A percentile compares a stretch with the other conserved stretches of the same genome.
Evolutionary conservation across 345 rosid species (phyloP).

Genomic region (Eucalyptus victrix): DNA sequence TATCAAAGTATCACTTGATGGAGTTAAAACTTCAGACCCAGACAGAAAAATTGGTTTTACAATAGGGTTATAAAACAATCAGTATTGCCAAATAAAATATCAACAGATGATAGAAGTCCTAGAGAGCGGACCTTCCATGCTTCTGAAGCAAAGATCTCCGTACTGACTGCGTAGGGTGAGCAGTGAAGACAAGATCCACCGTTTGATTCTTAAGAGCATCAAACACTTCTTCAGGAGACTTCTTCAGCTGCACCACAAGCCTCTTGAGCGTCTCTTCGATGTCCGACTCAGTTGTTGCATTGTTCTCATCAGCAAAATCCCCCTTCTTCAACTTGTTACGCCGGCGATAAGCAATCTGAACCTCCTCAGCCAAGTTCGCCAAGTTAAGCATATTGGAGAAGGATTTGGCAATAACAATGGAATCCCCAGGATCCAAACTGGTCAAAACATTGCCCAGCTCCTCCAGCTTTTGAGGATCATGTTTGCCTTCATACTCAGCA

Average conservation of each 20-base stretch:
- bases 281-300: constrained; percentile 88
- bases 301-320: constrained; percentile 76
- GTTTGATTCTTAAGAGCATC: constrained; percentile 96
- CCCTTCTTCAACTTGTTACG: constrained; percentile 81
- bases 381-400: constrained; percentile 96
- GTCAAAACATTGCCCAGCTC: constrained; percentile 82
- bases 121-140: constrained; percentile 62
- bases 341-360: constrained; percentile 85
- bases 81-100: not conserved
- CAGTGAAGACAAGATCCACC: constrained; percentile 93
- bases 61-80: not conserved
- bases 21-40: not conserved
- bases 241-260: constrained; percentile 66
- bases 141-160: constrained; percentile 98
- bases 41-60: not conserved
- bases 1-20: not conserved
- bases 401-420: constrained; percentile 83
- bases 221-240: constrained; percentile 84
- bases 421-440: constrained; percentile 93
- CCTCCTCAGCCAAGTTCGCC: constrained; percentile 98
- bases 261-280: constrained; percentile 92
- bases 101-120: not conserved
- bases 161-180: constrained; percentile 96
- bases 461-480: constrained; percentile 62
- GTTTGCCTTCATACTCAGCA: constrained; percentile 88